These are phyloP conservation scores for Amylostereum chailletii DNA, from an alignment of 1,284 basidiomycete genomes.

Conservation along the genomic window DNA sequence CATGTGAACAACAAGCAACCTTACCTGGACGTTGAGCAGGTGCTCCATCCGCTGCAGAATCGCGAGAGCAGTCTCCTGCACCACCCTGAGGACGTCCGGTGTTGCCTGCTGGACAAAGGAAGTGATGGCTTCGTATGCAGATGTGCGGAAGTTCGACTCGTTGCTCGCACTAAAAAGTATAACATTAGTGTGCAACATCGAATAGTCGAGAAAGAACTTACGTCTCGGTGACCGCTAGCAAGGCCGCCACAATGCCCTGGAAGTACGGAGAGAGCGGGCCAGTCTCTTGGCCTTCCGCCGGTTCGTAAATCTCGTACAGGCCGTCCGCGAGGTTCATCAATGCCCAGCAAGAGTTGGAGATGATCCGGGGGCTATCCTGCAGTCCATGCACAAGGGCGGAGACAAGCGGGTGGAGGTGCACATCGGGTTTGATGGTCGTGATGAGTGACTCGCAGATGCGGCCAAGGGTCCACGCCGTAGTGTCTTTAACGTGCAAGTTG, in stretches of 20 bases:
- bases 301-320: conserved; percentile 34
- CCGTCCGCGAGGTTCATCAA: conserved; percentile 93
- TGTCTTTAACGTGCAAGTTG: conserved; percentile 89
- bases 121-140: conserved; percentile 94
- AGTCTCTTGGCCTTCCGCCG: conserved; percentile 52
- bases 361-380: conserved; percentile 78
- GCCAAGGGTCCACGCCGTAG: conserved; percentile 96
- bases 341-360: conserved; percentile 94
- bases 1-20: conserved; percentile 8
- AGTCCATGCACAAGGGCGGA: conserved; percentile 80
- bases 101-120: conserved; percentile 81
- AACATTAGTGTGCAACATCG: background rate
- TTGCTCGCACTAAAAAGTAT: conserved; percentile 57
- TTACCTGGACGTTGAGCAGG: conserved; percentile 72
- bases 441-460: conserved; percentile 91
- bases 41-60: conserved; percentile 88
- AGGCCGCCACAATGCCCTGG: conserved; percentile 76
- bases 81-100: conserved; percentile 72
- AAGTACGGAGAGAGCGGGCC: conserved; percentile 84
- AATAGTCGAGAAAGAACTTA: conserved; percentile 25
- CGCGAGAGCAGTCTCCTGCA: conserved; percentile 77
- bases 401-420: conserved; percentile 81
- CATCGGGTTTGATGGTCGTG: conserved; percentile 81
- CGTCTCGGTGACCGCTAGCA: conserved; percentile 83
- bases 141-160: conserved; percentile 89